phyloP scores from a whole-genome alignment of 2,329 filamentous ascomycete genomes.

The Scedosporium aurantiacum region DNA sequence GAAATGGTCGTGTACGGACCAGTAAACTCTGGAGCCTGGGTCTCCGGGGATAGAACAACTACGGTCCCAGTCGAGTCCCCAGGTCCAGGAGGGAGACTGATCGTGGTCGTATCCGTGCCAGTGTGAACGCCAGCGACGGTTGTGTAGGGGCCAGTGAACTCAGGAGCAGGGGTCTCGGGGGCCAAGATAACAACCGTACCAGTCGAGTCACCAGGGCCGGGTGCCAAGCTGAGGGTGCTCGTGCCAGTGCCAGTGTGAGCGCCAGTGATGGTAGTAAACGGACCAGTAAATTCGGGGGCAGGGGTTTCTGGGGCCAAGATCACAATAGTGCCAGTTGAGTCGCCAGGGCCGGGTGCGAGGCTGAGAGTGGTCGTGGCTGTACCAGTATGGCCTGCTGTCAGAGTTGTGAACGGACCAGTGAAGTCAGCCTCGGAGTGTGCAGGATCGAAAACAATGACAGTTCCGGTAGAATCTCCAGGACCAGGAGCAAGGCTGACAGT shows the following conservation, averaged over 20 bases:
- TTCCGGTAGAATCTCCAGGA: too few relatives aligned
- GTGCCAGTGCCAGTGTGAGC: conserved; percentile 4
- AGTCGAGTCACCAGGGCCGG: background rate
- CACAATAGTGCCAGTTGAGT: background rate
- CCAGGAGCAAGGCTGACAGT: too few relatives aligned
- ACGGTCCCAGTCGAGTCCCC: background rate
- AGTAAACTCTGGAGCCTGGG: background rate
- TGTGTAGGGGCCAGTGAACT: background rate
- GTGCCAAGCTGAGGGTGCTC: too few relatives aligned
- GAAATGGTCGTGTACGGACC: background rate
- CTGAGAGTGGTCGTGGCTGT: conserved; percentile 6
- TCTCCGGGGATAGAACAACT: background rate
- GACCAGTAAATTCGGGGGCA: conserved; percentile 1
- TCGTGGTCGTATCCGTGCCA: background rate
- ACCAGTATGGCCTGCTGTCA: conserved; percentile 1
- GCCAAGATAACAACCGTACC: too few relatives aligned
- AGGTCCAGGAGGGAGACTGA: background rate
- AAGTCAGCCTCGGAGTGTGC: too few relatives aligned
- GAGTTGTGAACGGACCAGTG: background rate
- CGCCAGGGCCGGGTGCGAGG: background rate
- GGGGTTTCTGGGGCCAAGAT: conserved; percentile 5
- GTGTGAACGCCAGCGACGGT: conserved; percentile 5
- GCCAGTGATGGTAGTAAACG: conserved; percentile 7
- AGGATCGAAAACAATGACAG: too few relatives aligned
- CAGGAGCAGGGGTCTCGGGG: background rate